phyloP scores from a whole-genome alignment of 202 grass and related monocot species.

The Schoenoplectus triqueter region DNA sequence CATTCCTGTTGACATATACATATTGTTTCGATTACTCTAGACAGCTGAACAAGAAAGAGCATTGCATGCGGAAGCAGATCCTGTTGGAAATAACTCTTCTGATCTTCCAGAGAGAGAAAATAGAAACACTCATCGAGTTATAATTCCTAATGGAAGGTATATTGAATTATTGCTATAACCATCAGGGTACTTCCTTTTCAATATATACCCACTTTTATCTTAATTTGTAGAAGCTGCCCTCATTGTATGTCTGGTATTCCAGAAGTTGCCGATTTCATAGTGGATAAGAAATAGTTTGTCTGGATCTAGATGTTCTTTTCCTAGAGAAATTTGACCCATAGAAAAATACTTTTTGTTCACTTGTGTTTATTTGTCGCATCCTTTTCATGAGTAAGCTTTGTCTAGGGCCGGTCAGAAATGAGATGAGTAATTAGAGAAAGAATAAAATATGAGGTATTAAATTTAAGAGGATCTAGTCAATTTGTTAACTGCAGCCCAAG shows the following conservation, averaged over 20 bases:
- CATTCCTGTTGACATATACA: not conserved
- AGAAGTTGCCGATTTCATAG: not conserved
- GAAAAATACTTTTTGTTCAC: not conserved
- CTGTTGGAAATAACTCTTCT: constrained; percentile 48
- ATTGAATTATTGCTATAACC: constrained; percentile 40
- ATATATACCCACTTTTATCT: not conserved
- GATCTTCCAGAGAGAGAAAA: constrained; percentile 49
- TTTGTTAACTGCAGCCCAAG: not conserved
- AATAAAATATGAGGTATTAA: not conserved
- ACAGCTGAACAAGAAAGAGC: constrained; percentile 57
- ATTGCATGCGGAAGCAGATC: constrained; percentile 45
- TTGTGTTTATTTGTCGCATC: not conserved
- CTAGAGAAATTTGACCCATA: too few species aligned
- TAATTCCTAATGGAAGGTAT: constrained; percentile 56
- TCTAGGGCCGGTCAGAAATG: not conserved
- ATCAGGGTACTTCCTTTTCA: not conserved
- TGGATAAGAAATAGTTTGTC: not conserved
- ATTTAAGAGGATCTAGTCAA: not conserved
- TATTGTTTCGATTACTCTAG: constrained; percentile 48
- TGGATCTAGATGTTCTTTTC: not conserved
- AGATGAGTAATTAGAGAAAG: constrained; percentile 22
- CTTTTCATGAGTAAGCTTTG: not conserved
- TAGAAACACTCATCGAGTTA: constrained; percentile 44
- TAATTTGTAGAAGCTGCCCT: not conserved
- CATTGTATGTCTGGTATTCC: not conserved